Evolutionary conservation across 1,139 yeast genomes (phyloP).

Genomic region (Debaryomycetaceae sp.): DNA sequence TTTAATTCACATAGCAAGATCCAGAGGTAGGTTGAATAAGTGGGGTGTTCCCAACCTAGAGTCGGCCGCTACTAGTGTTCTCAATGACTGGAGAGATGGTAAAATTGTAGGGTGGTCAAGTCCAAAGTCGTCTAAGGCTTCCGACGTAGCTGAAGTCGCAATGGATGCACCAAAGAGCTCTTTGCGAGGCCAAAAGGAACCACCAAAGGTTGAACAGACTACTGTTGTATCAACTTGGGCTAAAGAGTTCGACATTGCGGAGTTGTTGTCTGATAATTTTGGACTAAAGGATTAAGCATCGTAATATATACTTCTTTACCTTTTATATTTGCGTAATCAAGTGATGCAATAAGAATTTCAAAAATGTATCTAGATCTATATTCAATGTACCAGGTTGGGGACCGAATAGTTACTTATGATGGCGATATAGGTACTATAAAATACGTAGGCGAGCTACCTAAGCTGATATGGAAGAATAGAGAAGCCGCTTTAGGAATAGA

Average conservation of each 20-base stretch:
- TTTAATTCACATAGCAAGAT: slow-evolving; percentile 88
- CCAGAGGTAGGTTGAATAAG: slow-evolving; percentile 85
- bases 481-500: slow-evolving; percentile 67
- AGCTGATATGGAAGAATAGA: slow-evolving; percentile 55
- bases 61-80: slow-evolving; percentile 77
- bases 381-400: slow-evolving; percentile 22
- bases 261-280: slow-evolving; percentile 51
- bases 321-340: slow-evolving; percentile 1
- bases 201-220: slow-evolving; percentile 64
- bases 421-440: slow-evolving; percentile 60
- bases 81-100: slow-evolving; percentile 98
- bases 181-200: slow-evolving; percentile 44
- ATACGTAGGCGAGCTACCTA: slow-evolving; percentile 51
- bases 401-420: slow-evolving; percentile 43
- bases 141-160: slow-evolving; percentile 23
- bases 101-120: slow-evolving; percentile 87
- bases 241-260: slow-evolving; percentile 88
- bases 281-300: slow-evolving; percentile 15
- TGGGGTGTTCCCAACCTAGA: slow-evolving; percentile 91
- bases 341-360: not conserved
- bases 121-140: slow-evolving; percentile 64
- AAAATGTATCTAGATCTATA: not conserved
- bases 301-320: not conserved
- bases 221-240: slow-evolving; percentile 90
- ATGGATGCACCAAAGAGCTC: slow-evolving; percentile 40